A percentile compares a stretch with the other conserved stretches of the same genome.
Conservation (phyloP, 176 grass and related monocot species). For the Zoysia japonica region DNA sequence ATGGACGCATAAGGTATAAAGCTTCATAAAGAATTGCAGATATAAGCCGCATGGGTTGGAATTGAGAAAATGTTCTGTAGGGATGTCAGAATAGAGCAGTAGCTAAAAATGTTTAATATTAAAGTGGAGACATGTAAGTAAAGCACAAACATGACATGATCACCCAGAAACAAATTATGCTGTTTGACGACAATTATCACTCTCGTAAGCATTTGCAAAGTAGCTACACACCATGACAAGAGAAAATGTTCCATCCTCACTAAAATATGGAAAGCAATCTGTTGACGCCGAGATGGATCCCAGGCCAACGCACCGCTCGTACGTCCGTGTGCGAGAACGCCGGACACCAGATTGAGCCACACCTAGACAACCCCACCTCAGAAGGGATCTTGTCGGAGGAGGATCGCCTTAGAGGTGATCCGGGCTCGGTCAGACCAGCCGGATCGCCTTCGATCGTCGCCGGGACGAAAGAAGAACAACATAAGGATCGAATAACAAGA, state of each 20-base stretch:
- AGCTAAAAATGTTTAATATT: neutral
- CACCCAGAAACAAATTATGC: neutral
- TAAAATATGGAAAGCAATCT: neutral
- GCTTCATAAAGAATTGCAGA: neutral
- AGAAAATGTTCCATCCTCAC: neutral
- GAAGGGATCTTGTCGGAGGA: no score
- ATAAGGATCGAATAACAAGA: no score
- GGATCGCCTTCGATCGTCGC: no score
- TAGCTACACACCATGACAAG: neutral
- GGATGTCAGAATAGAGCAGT: neutral
- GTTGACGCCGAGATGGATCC: no score
- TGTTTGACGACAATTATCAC: neutral
- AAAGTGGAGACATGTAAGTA: neutral
- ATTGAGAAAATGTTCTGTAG: neutral
- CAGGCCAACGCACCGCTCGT: no score
- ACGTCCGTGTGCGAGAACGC: no score
- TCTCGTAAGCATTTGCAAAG: neutral
- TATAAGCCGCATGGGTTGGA: neutral
- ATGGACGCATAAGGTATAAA: neutral
- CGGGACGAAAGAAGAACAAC: no score
- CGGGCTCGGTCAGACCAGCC: no score
- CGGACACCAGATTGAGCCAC: no score
- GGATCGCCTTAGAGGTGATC: no score
- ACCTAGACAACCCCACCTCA: no score
- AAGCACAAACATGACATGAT: neutral